Evolutionary conservation across 768 basidiomycete species (phyloP).

Genomic region (Calocybe indica): DNA sequence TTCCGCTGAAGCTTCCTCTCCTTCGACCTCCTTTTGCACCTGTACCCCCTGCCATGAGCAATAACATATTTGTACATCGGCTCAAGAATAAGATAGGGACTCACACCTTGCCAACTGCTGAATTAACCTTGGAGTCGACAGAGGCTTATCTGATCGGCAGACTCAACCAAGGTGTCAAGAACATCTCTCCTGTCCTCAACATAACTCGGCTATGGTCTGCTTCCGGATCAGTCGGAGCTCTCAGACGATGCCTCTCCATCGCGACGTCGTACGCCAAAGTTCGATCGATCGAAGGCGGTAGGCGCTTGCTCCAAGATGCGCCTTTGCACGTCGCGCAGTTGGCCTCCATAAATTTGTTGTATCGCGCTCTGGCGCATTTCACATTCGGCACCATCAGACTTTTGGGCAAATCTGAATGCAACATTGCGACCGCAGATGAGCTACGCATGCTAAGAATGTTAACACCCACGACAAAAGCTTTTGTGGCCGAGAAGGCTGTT

Average conservation of each 20-base stretch:
- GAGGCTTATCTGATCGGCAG: constrained; percentile 60
- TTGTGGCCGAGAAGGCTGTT: constrained; percentile 57
- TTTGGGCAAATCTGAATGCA: constrained; percentile 59
- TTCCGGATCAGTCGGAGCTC: constrained; percentile 43
- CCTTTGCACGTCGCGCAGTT: constrained; percentile 63
- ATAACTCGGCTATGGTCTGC: constrained; percentile 73
- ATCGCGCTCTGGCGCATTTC: constrained; percentile 62
- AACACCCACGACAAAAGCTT: constrained; percentile 68
- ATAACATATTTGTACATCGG: constrained; percentile 65
- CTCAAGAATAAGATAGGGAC: constrained; percentile 81
- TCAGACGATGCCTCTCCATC: constrained; percentile 60
- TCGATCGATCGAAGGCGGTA: constrained; percentile 48
- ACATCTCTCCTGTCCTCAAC: constrained; percentile 66
- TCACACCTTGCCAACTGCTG: constrained; percentile 67
- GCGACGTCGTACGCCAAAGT: constrained; percentile 60
- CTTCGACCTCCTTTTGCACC: constrained; percentile 34
- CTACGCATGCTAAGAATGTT: constrained; percentile 50
- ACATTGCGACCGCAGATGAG: constrained; percentile 43
- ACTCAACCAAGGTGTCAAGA: constrained; percentile 55
- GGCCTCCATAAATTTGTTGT: constrained; percentile 52
- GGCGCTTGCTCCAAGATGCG: constrained; percentile 42
- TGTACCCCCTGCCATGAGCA: constrained; percentile 41
- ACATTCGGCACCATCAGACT: constrained; percentile 52
- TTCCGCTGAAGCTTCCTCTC: constrained; percentile 58
- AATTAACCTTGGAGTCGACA: constrained; percentile 55